Evolutionary conservation across 2,329 filamentous ascomycete genomes (phyloP).

Genomic region (Paraphaeosphaeria minitans): DNA sequence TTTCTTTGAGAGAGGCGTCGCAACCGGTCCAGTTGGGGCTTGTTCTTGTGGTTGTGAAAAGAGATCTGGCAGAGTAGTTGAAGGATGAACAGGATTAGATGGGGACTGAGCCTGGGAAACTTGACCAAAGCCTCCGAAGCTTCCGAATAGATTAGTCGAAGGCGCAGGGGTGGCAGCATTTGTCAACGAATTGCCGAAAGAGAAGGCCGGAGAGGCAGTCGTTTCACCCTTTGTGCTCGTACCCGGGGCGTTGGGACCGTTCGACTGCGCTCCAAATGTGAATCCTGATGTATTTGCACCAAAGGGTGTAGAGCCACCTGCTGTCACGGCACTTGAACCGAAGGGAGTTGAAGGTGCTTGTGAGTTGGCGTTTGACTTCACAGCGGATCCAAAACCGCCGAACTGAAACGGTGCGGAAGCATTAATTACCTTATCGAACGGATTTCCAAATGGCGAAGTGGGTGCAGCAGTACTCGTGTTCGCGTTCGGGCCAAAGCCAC

Average conservation of each 20-base stretch:
- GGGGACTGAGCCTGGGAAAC: background rate
- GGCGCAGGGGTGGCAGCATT: background rate
- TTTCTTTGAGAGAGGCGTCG: background rate
- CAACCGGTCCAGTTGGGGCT: background rate
- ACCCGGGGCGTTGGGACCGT: background rate
- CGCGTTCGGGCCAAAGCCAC: conserved; percentile 19
- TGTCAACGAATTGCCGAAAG: background rate
- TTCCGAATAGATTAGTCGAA: conserved; percentile 2
- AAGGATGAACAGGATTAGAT: background rate
- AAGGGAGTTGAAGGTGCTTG: background rate
- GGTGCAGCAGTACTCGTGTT: conserved; percentile 11
- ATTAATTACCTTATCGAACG: conserved; percentile 3
- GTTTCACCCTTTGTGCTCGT: conserved; percentile 4
- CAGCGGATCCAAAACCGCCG: conserved; percentile 11
- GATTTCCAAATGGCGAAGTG: background rate
- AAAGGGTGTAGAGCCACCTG: conserved; percentile 2
- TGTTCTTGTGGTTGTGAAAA: background rate
- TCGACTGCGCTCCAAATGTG: background rate
- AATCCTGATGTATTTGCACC: conserved; percentile 2
- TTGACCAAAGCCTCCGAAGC: conserved; percentile 2
- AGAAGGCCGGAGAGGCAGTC: background rate
- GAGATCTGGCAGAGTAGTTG: background rate
- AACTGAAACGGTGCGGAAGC: conserved; percentile 19
- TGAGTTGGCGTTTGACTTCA: background rate
- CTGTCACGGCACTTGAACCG: background rate